Evolutionary conservation across 305 asterid species (phyloP).

Genomic region (Fraxinus latifolia): DNA sequence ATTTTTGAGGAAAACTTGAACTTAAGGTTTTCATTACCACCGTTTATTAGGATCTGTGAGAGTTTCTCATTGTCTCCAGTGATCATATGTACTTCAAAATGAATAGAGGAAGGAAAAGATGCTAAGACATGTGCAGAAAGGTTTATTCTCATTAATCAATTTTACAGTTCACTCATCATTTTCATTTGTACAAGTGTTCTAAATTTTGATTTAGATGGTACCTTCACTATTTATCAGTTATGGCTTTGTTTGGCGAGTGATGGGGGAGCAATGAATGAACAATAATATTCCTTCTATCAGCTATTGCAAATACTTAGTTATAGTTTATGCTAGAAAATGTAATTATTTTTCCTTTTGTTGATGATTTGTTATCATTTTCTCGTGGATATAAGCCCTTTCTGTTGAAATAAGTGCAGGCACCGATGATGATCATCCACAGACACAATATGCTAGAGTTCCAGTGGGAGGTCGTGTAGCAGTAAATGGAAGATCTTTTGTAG

Average conservation of each 20-base stretch:
- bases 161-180: neutral
- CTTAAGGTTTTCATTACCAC: neutral
- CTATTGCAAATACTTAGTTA: neutral
- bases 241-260: slow-evolving; percentile 7
- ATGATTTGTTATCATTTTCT: neutral
- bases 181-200: neutral
- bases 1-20: neutral
- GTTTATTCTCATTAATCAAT: neutral
- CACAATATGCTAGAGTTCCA: slow-evolving; percentile 41
- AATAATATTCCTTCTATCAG: neutral
- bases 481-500: slow-evolving; percentile 48
- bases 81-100: neutral
- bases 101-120: neutral
- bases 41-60: neutral
- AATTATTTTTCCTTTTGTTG: slow-evolving; percentile 1
- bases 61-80: neutral
- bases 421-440: slow-evolving; percentile 54
- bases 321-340: neutral
- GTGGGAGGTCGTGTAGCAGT: slow-evolving; percentile 44
- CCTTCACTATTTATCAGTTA: neutral
- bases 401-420: slow-evolving; percentile 39
- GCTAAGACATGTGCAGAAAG: neutral
- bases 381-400: slow-evolving; percentile 2
- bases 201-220: slow-evolving; percentile 1
- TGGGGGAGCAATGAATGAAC: neutral